Base-by-base conservation (phyloP, 2,329 filamentous ascomycete species). In the Lachnellula willkommii region DNA sequence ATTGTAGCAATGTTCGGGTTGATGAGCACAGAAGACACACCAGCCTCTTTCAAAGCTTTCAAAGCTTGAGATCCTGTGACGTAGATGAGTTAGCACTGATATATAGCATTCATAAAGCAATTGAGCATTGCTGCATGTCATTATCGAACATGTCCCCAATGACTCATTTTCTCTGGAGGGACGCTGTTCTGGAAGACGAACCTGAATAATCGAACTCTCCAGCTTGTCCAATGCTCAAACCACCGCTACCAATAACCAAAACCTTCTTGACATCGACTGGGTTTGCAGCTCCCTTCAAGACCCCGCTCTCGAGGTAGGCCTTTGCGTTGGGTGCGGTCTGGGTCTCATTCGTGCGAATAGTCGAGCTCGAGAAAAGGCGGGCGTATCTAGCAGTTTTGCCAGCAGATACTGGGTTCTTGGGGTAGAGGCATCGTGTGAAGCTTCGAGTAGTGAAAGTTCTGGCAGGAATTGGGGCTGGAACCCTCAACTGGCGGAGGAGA, bases 1-100 rank as follows among this genome's bases (percentile, higher is more conserved):
- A 97, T 97, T 56, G 94, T 97, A 58, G 93, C 93, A 72, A 97
- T 97, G 73, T 97, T 97, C 68, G 93, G 93, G 76, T 97, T 97
- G 73, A 97, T 92, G 63, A 97, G 84, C 54, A 97, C 89, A 9
- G 93, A 96, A 65, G 86, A 77, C 58, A 97, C 89, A 59, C 90
- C 90, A 61, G 92, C 93, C 77, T 97, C 93, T 76, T 96, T 97
- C 60, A 99, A 81, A 40, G 94, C 94, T 77, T 97, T 97, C 61
- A 99, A 81, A 53, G 94, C 94, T 79, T 97, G 94, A 5, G 93
- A 92, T 62, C 94, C 91, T 96, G 69, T 69, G 61, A 53, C 54
- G 12, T 22, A 54, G 32, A 40, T 5, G 32, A 4, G 48, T 69
- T 56, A 69, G 65, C 42, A 59, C 20, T 45, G 20, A 40, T 37